Base-by-base conservation (phyloP, 345 rosid genomes). In the Eutrema japonicum region DNA sequence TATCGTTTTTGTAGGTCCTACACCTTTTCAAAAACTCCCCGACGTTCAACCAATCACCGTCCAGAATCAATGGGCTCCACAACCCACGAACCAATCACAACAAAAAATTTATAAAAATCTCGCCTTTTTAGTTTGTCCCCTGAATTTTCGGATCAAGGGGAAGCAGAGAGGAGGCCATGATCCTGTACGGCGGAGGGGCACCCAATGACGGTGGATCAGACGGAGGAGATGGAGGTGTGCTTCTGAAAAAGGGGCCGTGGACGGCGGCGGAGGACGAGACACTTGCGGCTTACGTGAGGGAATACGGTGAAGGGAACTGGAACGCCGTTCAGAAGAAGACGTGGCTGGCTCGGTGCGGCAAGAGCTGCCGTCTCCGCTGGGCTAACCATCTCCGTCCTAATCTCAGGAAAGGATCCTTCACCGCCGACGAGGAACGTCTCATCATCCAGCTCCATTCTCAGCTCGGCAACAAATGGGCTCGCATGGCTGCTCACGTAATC, bases 281-380 rank as follows among this genome's bases (percentile, higher is more conserved):
- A 6, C 49, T 83, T 30, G 71, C 78, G 13, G 83, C 80, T 8
- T 81, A 83, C 72, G 86, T 83, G 35, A 76, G 81, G 51, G 78
- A 51, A 13, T 73, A 83, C 22, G 84, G 84, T 2, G 86, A 83
- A 66, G 86, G 86, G 10, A 83, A 83, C 52, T 83, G 86, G 86
- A 83, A 83, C 50, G 81, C 82, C 0, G 82, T 83, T 74, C 84
- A 78, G 50, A 80, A 77, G 61, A 80, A 80, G 47, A 65, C 84
- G 2, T 80, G 86, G 14, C 70, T 83, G 46, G 79, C 80, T 29
- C 76, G 86, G 7, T 83, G 86, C 22, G 86, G 86, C 5, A 83
- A 83, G 54, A 83, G 86, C 69, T 83, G 86, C 41, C 65, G 86
- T 57, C 84, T 83, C 8, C 75, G 84, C 1, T 83, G 86, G 86